A percentile compares a stretch with the other conserved stretches of the same genome.
phyloP scores from a whole-genome alignment of 2,329 filamentous ascomycete genomes.

The Fusarium keratoplasticum region DNA sequence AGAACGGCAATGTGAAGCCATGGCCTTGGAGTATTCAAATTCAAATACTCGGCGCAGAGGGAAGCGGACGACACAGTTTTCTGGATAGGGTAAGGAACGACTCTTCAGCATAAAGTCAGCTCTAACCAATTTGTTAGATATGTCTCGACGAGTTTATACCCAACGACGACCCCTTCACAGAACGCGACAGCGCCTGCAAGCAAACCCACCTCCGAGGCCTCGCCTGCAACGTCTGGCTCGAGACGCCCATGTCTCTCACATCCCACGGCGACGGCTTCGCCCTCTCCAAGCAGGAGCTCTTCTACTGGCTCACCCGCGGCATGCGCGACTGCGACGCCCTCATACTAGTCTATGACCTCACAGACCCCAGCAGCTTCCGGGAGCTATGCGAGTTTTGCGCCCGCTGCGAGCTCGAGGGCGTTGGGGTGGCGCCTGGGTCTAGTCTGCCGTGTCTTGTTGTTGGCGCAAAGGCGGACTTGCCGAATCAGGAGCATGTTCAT shows the following conservation, averaged over 20 bases:
- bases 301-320: conserved; percentile 15
- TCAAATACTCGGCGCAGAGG: conserved; percentile 30
- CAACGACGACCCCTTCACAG: not conserved
- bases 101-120: not conserved
- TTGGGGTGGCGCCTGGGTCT: conserved; percentile 19
- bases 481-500: conserved; percentile 2
- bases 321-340: conserved; percentile 31
- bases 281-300: conserved; percentile 16
- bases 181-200: conserved; percentile 9
- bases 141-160: conserved; percentile 14
- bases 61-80: conserved; percentile 22
- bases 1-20: conserved; percentile 20
- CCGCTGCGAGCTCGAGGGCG: conserved; percentile 25
- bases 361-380: conserved; percentile 21
- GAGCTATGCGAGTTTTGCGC: conserved; percentile 30
- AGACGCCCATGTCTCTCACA: conserved; percentile 18
- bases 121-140: conserved; percentile 6
- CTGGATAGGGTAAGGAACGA: conserved; percentile 19
- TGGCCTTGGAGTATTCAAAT: conserved; percentile 31
- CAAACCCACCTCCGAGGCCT: conserved; percentile 15
- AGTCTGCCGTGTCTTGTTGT: conserved; percentile 29
- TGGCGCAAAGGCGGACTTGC: conserved; percentile 22
- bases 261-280: conserved; percentile 5
- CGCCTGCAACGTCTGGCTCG: conserved; percentile 25
- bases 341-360: conserved; percentile 28